Evolutionary conservation across 2,329 filamentous ascomycete genomes (phyloP), one percentile per base, ranked within the genome.

Genomic region (Aspergillus uvarum): DNA sequence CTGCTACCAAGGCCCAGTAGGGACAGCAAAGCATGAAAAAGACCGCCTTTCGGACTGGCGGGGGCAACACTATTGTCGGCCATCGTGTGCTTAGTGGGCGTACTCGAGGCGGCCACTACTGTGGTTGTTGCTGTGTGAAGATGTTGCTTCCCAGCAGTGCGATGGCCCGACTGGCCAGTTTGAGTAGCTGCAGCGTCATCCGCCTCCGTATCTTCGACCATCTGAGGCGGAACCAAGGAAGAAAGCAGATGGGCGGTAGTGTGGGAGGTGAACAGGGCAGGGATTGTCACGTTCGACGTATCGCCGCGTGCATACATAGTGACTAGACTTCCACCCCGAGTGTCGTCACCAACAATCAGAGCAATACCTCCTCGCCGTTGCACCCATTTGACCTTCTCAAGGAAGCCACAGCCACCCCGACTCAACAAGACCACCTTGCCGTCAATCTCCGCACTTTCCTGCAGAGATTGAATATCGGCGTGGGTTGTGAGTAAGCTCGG

Each of bases 281-380:
- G 93, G 56, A 99, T 97, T 0, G 92, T 92, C 65, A 98, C 86
- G 70, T 97, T 96, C 35, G 93, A 96, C 3, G 94, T 96, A 72
- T 98, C 93, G 42, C 94, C 95, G 70, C 91, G 87, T n/a, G 95
- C 95, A 75, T 96, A 98, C 95, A 99, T 99, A 68, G 96, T 95
- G 54, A 98, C 91, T 62, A 99, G 80, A 38, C 90, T 90, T 4
- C 92, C 93, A 49, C 94, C 94, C 62, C 91, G 90, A 59, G 91
- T 89, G 74, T 97, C 90, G 74, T 99, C 95, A 26, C 95, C 95
- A 3, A 99, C 93, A 65, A 99, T 96, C 61, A 99, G 81, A 38
- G 91, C 95, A 61, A 92, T 84, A 21, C 90, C 95, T 24, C 95
- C 95, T 70, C 95, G 86, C 62, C 92, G 85, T 75, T 99, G 95